Evolutionary conservation across 208 protist genomes (phyloP), one percentile per base, ranked within the genome.

Genomic region (Crithidia sp.): DNA sequence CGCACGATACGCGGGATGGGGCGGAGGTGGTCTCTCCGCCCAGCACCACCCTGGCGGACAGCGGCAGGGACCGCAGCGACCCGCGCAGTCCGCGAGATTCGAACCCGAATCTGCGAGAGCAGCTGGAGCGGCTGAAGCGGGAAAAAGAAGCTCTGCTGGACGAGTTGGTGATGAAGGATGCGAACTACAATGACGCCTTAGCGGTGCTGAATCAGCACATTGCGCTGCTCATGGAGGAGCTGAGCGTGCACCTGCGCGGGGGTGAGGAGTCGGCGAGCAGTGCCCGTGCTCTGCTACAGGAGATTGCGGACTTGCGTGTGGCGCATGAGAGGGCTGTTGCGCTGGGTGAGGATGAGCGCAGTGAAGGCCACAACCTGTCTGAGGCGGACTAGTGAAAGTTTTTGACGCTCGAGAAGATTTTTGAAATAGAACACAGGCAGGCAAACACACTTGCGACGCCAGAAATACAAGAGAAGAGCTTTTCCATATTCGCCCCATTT

Each of bases 101-200:
- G 77, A 2, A 47, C 28, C 16, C 59, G 6, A 57, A 62, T 0
- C 70, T 88, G 65, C 77, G 86, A 3, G 76, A 88, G 28, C 81
- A 89, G 45, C 44, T 91, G 40, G 86, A 91, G 74, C 77, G 61
- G 9, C 70, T 89, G 8, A 90, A 93, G 72, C 78, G 77, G 2
- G 88, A 93, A 28, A 89, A 90, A 57, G 85, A 93, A 67, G 85
- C 82, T 0, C 76, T 93, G 8, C 37, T 68, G 47, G 68, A 64
- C n/a, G 85, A 93, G 71, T 49, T 90, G 9, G 76, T 77, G 14
- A 61, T 75, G 39, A 79, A 71, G 54, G 78, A 83, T 4, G 57
- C 65, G 8, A 63, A 76, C 16, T 83, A 90, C 62, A 76, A 59
- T 10, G 80, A 86, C n/a, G 79, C 74, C 16, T 50, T 88, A 62